Base-by-base conservation (phyloP, 2,329 filamentous ascomycete species). In the Pseudofabraea citricarpa region DNA sequence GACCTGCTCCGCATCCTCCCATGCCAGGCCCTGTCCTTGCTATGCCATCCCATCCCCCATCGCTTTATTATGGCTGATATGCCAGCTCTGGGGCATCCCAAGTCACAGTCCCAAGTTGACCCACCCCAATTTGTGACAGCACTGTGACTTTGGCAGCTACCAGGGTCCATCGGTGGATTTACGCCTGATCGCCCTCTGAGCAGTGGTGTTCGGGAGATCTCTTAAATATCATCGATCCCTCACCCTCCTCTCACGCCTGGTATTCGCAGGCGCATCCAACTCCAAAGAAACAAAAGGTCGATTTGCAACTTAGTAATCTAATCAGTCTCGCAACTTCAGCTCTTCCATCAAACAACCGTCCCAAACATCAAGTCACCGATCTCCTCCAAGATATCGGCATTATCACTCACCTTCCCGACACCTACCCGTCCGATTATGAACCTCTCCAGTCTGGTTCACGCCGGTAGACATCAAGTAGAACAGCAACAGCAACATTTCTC, bases 91-190 rank as follows among this genome's bases (percentile, higher is more conserved):
- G 53, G 56, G 55, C 57, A 60, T 57, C 53, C 49, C 41, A 56
- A 56, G 54, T 57, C 55, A 50, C 47, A 53, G 45, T 56, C 53
- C 52, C 44, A 51, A 51, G 41, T 44, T 51, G 71, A 68, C 70
- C 72, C 72, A 74, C 71, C 64, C 63, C 64, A 64, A 71, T 73
- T 72, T 74, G 71, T 74, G 71, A 75, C 71, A 74, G 66, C 66
- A 55, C 52, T 71, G 64, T 63, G 65, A 61, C 62, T 59, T 67
- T 63, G 65, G 60, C 63, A 59, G 52, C 51, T 56, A 61, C 68
- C 66, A 64, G 70, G 70, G 71, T 73, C 64, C 63, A 57, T 65
- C 62, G 62, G 65, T 66, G 66, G 69, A 70, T 71, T 71, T 62
- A 63, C 69, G 64, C 69, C 69, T 67, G 71, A 73, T 74, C 71